Percentiles rank a stretch among this genome's conserved stretches.
These are phyloP conservation scores for Cairneyella variabilis DNA, from an alignment of 495 filamentous ascomycete species.

Conservation along the genomic window DNA sequence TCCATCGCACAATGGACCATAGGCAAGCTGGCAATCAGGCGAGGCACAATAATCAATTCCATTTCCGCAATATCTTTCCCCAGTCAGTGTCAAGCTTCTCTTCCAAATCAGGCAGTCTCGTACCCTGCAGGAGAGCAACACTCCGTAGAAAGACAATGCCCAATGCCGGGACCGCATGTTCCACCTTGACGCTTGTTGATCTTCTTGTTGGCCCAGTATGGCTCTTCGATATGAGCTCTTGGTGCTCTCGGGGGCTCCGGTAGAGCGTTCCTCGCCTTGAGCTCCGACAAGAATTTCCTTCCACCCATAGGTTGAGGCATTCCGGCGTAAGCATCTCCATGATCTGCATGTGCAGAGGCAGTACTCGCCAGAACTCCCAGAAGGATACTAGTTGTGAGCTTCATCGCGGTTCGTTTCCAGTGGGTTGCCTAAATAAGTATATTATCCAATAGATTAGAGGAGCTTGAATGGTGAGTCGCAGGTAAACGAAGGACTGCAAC, in stretches of 20 bases:
- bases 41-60: slow-evolving; percentile 59
- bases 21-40: slow-evolving; percentile 68
- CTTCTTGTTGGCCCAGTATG: too few species aligned
- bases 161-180: slow-evolving; percentile 18
- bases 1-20: slow-evolving; percentile 62
- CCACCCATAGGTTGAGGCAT: slow-evolving; percentile 34
- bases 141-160: slow-evolving; percentile 49
- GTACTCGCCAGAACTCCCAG: slow-evolving; percentile 26
- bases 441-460: neutral
- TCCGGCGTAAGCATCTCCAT: slow-evolving; percentile 26
- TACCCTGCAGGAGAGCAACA: slow-evolving; percentile 66
- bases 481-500: slow-evolving; percentile 23
- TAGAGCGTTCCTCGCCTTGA: slow-evolving; percentile 23
- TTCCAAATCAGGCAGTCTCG: slow-evolving; percentile 4
- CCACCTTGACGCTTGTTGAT: slow-evolving; percentile 18
- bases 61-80: slow-evolving; percentile 54
- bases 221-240: slow-evolving; percentile 7
- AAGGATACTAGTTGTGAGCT: slow-evolving; percentile 25
- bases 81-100: slow-evolving; percentile 32
- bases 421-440: neutral
- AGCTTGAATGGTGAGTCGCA: slow-evolving; percentile 1
- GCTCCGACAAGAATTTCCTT: slow-evolving; percentile 30
- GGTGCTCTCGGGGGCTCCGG: slow-evolving; percentile 3
- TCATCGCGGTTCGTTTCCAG: slow-evolving; percentile 28
- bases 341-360: slow-evolving; percentile 28